Percentiles rank a stretch among this genome's conserved stretches.
These are phyloP conservation scores for Trichodelitschia bisporula DNA, from an alignment of 495 filamentous ascomycete species.

Conservation along the genomic window DNA sequence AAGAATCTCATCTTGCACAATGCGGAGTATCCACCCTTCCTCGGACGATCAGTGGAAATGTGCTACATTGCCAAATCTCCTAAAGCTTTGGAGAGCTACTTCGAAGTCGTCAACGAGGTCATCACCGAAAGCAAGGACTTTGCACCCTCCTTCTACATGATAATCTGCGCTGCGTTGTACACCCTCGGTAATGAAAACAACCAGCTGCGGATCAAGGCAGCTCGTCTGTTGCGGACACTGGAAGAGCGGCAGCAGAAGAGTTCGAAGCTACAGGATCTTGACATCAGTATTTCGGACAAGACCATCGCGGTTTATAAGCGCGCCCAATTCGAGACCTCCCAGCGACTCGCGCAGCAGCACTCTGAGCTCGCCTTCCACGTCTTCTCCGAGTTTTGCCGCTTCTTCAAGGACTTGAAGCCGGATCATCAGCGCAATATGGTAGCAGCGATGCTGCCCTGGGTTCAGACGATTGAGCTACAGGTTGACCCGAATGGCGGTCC, in stretches of 20 bases:
- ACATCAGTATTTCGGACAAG: conserved; percentile 95
- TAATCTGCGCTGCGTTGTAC: conserved; percentile 67
- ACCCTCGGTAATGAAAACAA: conserved; percentile 77
- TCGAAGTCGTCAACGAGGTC: conserved; percentile 73
- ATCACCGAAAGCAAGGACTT: conserved; percentile 60
- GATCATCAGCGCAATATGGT: conserved; percentile 82
- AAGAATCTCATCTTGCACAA: conserved; percentile 85
- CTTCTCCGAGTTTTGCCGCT: conserved; percentile 79
- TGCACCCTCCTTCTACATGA: conserved; percentile 66
- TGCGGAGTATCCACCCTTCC: conserved; percentile 51
- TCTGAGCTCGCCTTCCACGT: conserved; percentile 73
- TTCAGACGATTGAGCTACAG: conserved; percentile 78
- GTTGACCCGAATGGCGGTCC: conserved; percentile 87
- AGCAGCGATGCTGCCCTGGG: conserved; percentile 84
- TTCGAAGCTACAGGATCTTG: conserved; percentile 85
- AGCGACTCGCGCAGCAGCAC: conserved; percentile 67
- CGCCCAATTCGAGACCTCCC: conserved; percentile 90
- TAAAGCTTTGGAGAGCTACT: conserved; percentile 83
- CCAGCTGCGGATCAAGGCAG: conserved; percentile 69
- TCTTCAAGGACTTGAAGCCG: conserved; percentile 63
- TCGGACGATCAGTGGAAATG: conserved; percentile 67
- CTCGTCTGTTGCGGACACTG: conserved; percentile 53
- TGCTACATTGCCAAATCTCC: conserved; percentile 59
- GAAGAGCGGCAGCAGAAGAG: conserved; percentile 67
- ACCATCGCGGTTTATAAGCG: conserved; percentile 94